These are phyloP conservation scores for Metschnikowia colocasiae DNA, from an alignment of 805 yeast genomes.

Conservation along the genomic window DNA sequence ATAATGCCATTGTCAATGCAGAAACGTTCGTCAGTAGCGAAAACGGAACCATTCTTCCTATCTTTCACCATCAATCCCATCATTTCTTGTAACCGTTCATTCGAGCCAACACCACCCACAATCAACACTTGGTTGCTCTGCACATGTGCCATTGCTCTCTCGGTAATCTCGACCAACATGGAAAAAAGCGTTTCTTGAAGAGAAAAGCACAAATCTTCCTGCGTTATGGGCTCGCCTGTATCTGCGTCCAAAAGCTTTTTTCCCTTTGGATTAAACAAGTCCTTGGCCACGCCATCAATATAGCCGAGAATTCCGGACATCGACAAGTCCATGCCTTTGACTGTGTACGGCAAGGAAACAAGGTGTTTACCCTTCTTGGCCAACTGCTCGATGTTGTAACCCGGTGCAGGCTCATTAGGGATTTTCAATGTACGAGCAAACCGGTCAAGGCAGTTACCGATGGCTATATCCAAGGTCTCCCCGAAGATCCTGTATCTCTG, in stretches of 20 bases:
- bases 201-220: conserved; percentile 88
- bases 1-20: conserved; percentile 98
- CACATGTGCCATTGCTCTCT: conserved; percentile 98
- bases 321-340: conserved; percentile 96
- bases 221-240: conserved; percentile 54
- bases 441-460: conserved; percentile 93
- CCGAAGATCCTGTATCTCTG: conserved; percentile 97
- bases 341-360: conserved; percentile 88
- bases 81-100: conserved; percentile 88
- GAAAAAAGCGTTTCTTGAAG: conserved; percentile 90
- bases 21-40: conserved; percentile 93
- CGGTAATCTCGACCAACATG: conserved; percentile 97
- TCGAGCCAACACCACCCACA: conserved; percentile 99
- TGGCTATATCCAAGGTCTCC: conserved; percentile 96
- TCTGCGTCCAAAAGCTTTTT: conserved; percentile 39
- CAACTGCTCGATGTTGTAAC: conserved; percentile 92
- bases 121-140: conserved; percentile 82
- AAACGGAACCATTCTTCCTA: conserved; percentile 75
- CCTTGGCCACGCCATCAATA: conserved; percentile 77
- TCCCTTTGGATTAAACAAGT: conserved; percentile 47
- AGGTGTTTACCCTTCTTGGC: conserved; percentile 67
- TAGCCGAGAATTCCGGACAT: conserved; percentile 93
- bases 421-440: conserved; percentile 90
- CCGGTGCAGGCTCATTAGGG: conserved; percentile 94
- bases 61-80: conserved; percentile 93